A percentile compares a stretch with the other conserved stretches of the same genome.
These are phyloP conservation scores for Rhizopogon sp. DNA, from an alignment of 768 basidiomycete species.

Conservation along the genomic window DNA sequence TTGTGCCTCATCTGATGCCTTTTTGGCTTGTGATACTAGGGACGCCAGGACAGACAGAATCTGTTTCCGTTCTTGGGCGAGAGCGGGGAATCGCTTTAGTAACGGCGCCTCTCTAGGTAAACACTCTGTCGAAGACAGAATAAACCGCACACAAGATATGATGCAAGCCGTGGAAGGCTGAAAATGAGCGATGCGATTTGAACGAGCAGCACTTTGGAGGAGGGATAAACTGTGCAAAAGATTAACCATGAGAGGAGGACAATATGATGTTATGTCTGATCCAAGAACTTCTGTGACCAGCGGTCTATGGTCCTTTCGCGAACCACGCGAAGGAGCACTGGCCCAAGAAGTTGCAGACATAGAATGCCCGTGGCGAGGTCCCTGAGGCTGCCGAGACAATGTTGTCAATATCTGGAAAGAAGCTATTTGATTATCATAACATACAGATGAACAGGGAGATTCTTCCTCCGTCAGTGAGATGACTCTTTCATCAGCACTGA, in stretches of 20 bases:
- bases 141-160: constrained; percentile 87
- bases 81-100: constrained; percentile 56
- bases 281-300: constrained; percentile 41
- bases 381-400: constrained; percentile 24
- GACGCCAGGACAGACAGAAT: constrained; percentile 78
- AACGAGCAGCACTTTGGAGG: constrained; percentile 77
- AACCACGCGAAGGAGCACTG: constrained; percentile 35
- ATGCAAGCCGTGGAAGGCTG: constrained; percentile 93
- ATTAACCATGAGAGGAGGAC: constrained; percentile 76
- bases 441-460: constrained; percentile 38
- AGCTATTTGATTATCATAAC: constrained; percentile 15
- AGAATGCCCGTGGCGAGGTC: constrained; percentile 43
- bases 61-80: constrained; percentile 76
- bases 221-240: constrained; percentile 82
- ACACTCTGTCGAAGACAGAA: constrained; percentile 79
- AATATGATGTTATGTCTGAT: constrained; percentile 55
- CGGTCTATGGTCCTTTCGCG: constrained; percentile 37
- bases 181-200: constrained; percentile 77
- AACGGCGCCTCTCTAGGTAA: constrained; percentile 76
- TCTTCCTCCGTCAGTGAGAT: constrained; percentile 55
- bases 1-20: constrained; percentile 45
- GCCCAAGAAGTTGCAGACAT: constrained; percentile 55
- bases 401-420: constrained; percentile 5
- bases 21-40: constrained; percentile 77
- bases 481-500: constrained; percentile 55